These are phyloP conservation scores for Lactuca sativa DNA, from an alignment of 129 eudicot genomes.

Conservation along the genomic window DNA sequence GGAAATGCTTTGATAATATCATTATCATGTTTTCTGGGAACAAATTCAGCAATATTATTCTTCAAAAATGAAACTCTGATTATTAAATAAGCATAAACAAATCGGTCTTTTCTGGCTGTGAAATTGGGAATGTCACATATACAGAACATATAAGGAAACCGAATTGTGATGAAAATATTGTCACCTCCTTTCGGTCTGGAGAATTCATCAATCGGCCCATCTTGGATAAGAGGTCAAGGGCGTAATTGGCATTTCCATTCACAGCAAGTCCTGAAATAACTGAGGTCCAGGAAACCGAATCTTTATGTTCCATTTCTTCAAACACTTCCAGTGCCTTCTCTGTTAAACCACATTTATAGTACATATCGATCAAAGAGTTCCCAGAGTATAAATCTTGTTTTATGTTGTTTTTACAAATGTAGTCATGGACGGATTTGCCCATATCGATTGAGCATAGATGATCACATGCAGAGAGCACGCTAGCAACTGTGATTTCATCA, in stretches of 20 bases:
- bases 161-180: no score
- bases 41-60: no score
- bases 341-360: constrained; percentile 58
- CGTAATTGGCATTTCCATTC: constrained; percentile 44
- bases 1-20: no score
- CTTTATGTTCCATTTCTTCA: constrained; percentile 46
- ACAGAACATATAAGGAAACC: no score
- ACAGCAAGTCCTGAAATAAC: constrained; percentile 63
- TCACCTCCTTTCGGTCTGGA: no score
- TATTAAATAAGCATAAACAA: no score
- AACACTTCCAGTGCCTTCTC: constrained; percentile 55
- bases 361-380: constrained; percentile 66
- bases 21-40: no score
- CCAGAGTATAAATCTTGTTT: constrained; percentile 44
- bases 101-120: no score
- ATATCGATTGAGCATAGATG: constrained; percentile 50
- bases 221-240: constrained; percentile 46
- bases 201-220: no score
- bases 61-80: no score
- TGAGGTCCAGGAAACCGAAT: constrained; percentile 66
- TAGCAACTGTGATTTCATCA: constrained; percentile 53
- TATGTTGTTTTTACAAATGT: constrained; percentile 34
- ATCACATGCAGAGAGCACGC: constrained; percentile 71
- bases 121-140: no score
- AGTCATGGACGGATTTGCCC: constrained; percentile 55